Conservation (phyloP, 2,329 filamentous ascomycete genomes). For the Dothistroma septosporum region DNA sequence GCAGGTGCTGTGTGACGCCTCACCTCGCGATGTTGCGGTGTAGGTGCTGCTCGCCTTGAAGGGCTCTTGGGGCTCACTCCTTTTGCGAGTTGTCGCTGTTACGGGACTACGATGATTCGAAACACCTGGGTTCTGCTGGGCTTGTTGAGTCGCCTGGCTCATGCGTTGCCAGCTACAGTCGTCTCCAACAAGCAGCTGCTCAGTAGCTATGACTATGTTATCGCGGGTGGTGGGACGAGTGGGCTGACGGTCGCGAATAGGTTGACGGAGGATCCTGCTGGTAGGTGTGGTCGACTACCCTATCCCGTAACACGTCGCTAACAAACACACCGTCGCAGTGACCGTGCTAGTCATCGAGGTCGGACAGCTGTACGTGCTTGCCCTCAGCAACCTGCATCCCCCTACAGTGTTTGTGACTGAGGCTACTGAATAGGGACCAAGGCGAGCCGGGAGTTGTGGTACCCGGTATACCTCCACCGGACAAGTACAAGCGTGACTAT, state of each 20-base stretch:
- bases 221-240: conserved; percentile 22
- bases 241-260: conserved; percentile 22
- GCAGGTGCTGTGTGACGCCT: no score
- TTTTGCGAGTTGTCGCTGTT: no score
- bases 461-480: conserved; percentile 6
- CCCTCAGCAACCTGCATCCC: background rate
- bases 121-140: no score
- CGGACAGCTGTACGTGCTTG: background rate
- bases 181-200: no score
- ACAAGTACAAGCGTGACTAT: conserved; percentile 7
- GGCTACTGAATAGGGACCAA: background rate
- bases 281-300: background rate
- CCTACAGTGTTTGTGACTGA: background rate
- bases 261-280: conserved; percentile 11
- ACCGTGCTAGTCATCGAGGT: conserved; percentile 3
- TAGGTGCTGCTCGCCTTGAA: no score
- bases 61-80: no score
- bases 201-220: conserved; percentile 13
- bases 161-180: no score
- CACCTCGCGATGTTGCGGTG: no score
- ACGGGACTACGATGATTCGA: no score
- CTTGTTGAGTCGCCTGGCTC: no score
- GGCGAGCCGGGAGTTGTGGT: conserved; percentile 5
- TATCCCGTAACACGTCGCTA: background rate
- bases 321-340: background rate